Evolutionary conservation across 2,329 filamentous ascomycete genomes (phyloP).

Genomic region (Alternaria conjuncta): DNA sequence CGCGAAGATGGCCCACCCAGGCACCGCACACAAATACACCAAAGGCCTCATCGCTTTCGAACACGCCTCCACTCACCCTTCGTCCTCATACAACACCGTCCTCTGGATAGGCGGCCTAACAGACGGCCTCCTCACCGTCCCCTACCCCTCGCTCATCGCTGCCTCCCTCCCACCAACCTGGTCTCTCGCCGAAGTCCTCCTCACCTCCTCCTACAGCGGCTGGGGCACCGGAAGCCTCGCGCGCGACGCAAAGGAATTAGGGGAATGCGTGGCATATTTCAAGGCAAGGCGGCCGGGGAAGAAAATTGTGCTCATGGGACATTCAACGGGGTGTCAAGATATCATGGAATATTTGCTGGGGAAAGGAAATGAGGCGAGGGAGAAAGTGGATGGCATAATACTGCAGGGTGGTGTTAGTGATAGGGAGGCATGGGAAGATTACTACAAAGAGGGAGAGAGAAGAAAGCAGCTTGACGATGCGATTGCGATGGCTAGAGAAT

Average conservation of each 20-base stretch:
- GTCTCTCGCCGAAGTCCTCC: conserved; percentile 59
- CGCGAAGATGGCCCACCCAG: conserved; percentile 41
- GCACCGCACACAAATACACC: conserved; percentile 52
- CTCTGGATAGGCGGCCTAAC: conserved; percentile 74
- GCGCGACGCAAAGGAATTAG: conserved; percentile 62
- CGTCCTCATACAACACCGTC: conserved; percentile 60
- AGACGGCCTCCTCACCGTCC: conserved; percentile 71
- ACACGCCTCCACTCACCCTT: conserved; percentile 43
- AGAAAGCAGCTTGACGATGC: conserved; percentile 13
- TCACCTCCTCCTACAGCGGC: conserved; percentile 60
- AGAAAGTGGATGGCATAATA: conserved; percentile 73
- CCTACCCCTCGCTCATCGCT: conserved; percentile 62
- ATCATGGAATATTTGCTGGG: conserved; percentile 67
- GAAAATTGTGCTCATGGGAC: conserved; percentile 72
- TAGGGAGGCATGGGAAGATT: conserved; percentile 62
- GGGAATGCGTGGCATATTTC: conserved; percentile 60
- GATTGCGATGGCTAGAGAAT: conserved; percentile 58
- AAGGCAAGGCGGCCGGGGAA: conserved; percentile 46
- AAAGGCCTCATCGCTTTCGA: conserved; percentile 55
- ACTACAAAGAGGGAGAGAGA: conserved; percentile 41
- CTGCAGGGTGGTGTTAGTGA: conserved; percentile 83
- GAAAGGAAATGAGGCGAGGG: conserved; percentile 47
- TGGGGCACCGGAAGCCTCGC: conserved; percentile 62
- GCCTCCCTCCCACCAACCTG: conserved; percentile 57
- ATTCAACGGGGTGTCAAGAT: conserved; percentile 73